Evolutionary conservation across 1,284 basidiomycete genomes (phyloP).

Genomic region (Psilocybe mexicana): DNA sequence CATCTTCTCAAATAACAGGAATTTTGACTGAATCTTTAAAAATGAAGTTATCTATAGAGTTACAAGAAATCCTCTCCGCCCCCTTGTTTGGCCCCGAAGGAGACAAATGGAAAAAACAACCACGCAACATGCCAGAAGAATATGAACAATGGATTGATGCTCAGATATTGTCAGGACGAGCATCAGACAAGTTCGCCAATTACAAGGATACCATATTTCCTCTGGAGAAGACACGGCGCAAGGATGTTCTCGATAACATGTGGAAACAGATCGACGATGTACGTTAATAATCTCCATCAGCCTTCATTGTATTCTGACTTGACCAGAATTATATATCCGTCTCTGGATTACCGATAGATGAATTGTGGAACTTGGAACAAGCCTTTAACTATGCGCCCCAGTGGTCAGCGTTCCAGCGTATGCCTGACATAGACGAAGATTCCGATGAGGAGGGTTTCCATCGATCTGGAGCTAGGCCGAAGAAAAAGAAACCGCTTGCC

Average conservation of each 20-base stretch:
- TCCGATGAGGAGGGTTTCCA: conserved; percentile 29
- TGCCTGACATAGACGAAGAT: conserved; percentile 27
- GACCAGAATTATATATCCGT: conserved; percentile 41
- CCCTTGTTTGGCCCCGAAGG: conserved; percentile 56
- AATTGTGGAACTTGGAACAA: conserved; percentile 63
- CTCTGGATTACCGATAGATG: conserved; percentile 55
- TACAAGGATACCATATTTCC: conserved; percentile 62
- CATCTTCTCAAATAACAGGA: neutral
- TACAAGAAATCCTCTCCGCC: conserved; percentile 61
- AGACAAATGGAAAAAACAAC: conserved; percentile 46
- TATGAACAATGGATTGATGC: conserved; percentile 68
- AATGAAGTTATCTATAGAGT: conserved; percentile 55
- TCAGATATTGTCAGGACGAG: conserved; percentile 57
- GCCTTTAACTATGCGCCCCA: conserved; percentile 52
- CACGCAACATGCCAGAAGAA: conserved; percentile 53
- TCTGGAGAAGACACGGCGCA: conserved; percentile 52
- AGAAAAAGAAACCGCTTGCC: conserved; percentile 45
- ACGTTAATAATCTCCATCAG: conserved; percentile 17
- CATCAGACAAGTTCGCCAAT: conserved; percentile 47
- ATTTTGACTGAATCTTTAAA: neutral
- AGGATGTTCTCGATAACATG: conserved; percentile 52
- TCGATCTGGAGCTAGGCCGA: conserved; percentile 18
- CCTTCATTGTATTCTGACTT: neutral
- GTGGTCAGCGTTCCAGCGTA: conserved; percentile 52
- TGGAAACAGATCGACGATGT: conserved; percentile 68